These are phyloP conservation scores for Talaromyces sp. DNA, from an alignment of 2,329 filamentous ascomycete species.

Conservation along the genomic window DNA sequence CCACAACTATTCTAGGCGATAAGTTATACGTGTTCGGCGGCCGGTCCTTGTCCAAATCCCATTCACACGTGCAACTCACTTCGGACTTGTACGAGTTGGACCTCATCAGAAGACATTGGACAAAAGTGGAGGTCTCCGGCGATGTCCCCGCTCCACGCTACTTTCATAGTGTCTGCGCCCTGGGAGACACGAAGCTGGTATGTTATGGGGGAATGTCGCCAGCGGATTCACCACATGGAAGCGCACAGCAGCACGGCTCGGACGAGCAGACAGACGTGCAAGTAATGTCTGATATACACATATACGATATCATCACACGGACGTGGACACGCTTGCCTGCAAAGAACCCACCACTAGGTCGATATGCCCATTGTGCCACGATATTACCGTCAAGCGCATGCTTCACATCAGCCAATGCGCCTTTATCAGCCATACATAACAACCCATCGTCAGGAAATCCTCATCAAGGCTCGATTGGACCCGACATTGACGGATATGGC, in stretches of 20 bases:
- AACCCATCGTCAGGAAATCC: slow-evolving; percentile 77
- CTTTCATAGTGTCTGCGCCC: slow-evolving; percentile 90
- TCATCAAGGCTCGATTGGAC: slow-evolving; percentile 81
- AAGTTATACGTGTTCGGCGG: slow-evolving; percentile 97
- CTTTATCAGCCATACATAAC: slow-evolving; percentile 80
- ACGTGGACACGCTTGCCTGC: slow-evolving; percentile 82
- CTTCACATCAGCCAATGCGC: slow-evolving; percentile 78
- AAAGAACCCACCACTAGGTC: slow-evolving; percentile 78
- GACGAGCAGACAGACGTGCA: slow-evolving; percentile 80
- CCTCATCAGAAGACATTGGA: slow-evolving; percentile 87
- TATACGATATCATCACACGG: slow-evolving; percentile 78
- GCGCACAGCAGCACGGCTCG: slow-evolving; percentile 33
- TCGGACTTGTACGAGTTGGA: slow-evolving; percentile 92
- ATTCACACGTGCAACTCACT: slow-evolving; percentile 77
- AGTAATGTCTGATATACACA: slow-evolving; percentile 97
- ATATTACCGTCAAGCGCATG: slow-evolving; percentile 82
- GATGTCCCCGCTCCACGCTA: slow-evolving; percentile 88
- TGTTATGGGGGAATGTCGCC: slow-evolving; percentile 99
- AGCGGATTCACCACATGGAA: slow-evolving; percentile 43
- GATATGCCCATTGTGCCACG: slow-evolving; percentile 94
- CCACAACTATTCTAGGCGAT: slow-evolving; percentile 89
- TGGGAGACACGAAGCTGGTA: slow-evolving; percentile 93
- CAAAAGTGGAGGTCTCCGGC: slow-evolving; percentile 75
- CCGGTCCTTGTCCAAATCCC: slow-evolving; percentile 74
- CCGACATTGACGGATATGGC: slow-evolving; percentile 82